These are phyloP conservation scores for Lanmaoa rubissima DNA, from an alignment of 768 basidiomycete species.

Conservation along the genomic window DNA sequence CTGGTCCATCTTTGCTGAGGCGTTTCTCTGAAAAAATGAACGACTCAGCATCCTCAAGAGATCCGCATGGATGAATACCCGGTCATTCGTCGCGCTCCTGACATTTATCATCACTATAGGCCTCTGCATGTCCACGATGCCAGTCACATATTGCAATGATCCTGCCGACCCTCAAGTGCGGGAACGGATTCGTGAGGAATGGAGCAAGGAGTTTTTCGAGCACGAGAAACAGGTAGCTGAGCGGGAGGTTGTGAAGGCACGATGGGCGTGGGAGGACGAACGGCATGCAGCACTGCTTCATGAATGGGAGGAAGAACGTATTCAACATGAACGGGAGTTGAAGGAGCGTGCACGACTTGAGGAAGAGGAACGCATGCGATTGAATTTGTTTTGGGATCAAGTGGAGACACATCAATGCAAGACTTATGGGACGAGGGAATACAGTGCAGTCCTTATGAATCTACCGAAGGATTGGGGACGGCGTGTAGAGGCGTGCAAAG, in stretches of 20 bases:
- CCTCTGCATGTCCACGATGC: slow-evolving; percentile 8
- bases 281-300: slow-evolving; percentile 1
- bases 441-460: slow-evolving; percentile 30
- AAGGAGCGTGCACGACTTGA: slow-evolving; percentile 20
- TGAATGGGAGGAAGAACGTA: slow-evolving; percentile 21
- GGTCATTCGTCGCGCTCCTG: not conserved
- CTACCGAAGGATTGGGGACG: slow-evolving; percentile 22
- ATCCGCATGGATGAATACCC: not conserved
- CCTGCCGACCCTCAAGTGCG: slow-evolving; percentile 18
- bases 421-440: slow-evolving; percentile 29
- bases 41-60: not conserved
- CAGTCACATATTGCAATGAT: slow-evolving; percentile 19
- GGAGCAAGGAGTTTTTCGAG: slow-evolving; percentile 16
- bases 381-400: slow-evolving; percentile 23
- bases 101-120: not conserved
- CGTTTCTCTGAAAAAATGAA: not conserved
- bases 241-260: slow-evolving; percentile 8
- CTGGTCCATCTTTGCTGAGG: not conserved
- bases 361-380: slow-evolving; percentile 18
- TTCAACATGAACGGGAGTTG: slow-evolving; percentile 14
- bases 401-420: slow-evolving; percentile 24
- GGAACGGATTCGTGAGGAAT: slow-evolving; percentile 20
- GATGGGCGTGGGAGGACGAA: slow-evolving; percentile 23
- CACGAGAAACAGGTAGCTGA: slow-evolving; percentile 15
- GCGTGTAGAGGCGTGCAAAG: slow-evolving; percentile 25